Evolutionary conservation across 768 basidiomycete species (phyloP).

Genomic region (Phlegmacium glaucopus): DNA sequence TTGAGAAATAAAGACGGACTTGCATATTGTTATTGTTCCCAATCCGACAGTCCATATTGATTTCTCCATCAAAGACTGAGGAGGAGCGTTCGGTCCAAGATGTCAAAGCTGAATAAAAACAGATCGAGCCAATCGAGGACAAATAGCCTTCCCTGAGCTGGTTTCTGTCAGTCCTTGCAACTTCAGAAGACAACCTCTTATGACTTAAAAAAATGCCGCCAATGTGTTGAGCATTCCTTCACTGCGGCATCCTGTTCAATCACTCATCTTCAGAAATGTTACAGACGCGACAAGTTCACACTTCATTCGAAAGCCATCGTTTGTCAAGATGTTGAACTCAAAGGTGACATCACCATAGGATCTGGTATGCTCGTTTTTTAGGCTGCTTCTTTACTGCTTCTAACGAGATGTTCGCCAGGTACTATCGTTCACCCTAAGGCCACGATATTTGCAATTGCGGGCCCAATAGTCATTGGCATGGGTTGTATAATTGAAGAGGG

Average conservation of each 20-base stretch:
- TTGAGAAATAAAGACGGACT: slow-evolving; percentile 55
- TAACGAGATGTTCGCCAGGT: slow-evolving; percentile 36
- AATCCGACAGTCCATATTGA: slow-evolving; percentile 43
- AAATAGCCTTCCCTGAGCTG: background rate
- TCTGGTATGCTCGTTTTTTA: slow-evolving; percentile 43
- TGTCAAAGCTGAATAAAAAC: no score
- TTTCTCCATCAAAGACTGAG: slow-evolving; percentile 24
- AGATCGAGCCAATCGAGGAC: background rate
- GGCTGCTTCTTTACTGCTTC: background rate
- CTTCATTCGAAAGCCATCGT: slow-evolving; percentile 91
- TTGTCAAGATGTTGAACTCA: slow-evolving; percentile 91
- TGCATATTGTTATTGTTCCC: slow-evolving; percentile 70
- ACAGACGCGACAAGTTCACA: slow-evolving; percentile 82
- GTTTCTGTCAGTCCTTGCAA: background rate
- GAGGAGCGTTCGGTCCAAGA: background rate
- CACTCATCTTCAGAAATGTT: slow-evolving; percentile 3
- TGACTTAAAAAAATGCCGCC: slow-evolving; percentile 26
- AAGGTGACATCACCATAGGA: slow-evolving; percentile 92
- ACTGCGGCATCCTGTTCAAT: background rate
- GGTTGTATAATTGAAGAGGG: slow-evolving; percentile 92
- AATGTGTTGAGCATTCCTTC: slow-evolving; percentile 28
- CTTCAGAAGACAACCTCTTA: background rate
- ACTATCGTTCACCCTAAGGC: slow-evolving; percentile 93
- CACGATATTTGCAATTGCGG: slow-evolving; percentile 87
- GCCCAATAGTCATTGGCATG: slow-evolving; percentile 85